Percentiles rank a stretch among this genome's conserved stretches.
Conservation (phyloP, 2,329 filamentous ascomycete species). For the Pseudogymnoascus sp. region DNA sequence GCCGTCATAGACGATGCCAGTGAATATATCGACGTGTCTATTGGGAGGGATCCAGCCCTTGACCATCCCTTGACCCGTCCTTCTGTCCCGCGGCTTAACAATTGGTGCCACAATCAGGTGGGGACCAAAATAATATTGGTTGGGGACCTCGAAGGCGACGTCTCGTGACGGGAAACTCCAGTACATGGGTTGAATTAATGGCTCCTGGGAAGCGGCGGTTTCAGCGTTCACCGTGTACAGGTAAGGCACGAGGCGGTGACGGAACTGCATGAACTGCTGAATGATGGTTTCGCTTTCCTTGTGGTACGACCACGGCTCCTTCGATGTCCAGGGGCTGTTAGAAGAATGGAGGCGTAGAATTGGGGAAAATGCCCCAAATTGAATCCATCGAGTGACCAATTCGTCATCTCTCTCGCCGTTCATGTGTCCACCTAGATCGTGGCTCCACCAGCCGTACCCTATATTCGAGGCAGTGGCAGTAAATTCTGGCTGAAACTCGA, state of each 20-base stretch:
- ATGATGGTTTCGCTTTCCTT: slow-evolving; percentile 40
- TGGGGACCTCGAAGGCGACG: slow-evolving; percentile 49
- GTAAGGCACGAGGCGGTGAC: slow-evolving; percentile 54
- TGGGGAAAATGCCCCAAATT: slow-evolving; percentile 54
- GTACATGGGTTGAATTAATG: slow-evolving; percentile 55
- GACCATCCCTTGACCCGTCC: slow-evolving; percentile 40
- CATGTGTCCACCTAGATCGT: slow-evolving; percentile 61
- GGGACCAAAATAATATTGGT: slow-evolving; percentile 53
- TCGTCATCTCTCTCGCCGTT: slow-evolving; percentile 50
- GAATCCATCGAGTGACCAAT: slow-evolving; percentile 52
- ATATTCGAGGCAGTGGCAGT: slow-evolving; percentile 61
- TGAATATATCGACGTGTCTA: slow-evolving; percentile 52
- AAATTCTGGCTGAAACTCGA: slow-evolving; percentile 60
- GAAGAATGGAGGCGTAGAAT: slow-evolving; percentile 55
- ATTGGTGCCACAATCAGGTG: slow-evolving; percentile 51
- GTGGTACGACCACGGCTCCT: slow-evolving; percentile 55
- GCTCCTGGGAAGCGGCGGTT: slow-evolving; percentile 38
- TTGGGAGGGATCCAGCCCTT: slow-evolving; percentile 51
- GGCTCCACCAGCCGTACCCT: slow-evolving; percentile 62
- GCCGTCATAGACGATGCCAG: slow-evolving; percentile 50
- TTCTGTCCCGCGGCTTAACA: slow-evolving; percentile 40
- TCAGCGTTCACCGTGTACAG: slow-evolving; percentile 50
- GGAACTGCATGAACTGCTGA: slow-evolving; percentile 42
- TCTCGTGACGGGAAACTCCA: slow-evolving; percentile 48
- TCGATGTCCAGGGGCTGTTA: slow-evolving; percentile 49